Percentiles rank a stretch among this genome's conserved stretches.
phyloP scores from a whole-genome alignment of 106 monocot species.

The Hemerocallis citrina region DNA sequence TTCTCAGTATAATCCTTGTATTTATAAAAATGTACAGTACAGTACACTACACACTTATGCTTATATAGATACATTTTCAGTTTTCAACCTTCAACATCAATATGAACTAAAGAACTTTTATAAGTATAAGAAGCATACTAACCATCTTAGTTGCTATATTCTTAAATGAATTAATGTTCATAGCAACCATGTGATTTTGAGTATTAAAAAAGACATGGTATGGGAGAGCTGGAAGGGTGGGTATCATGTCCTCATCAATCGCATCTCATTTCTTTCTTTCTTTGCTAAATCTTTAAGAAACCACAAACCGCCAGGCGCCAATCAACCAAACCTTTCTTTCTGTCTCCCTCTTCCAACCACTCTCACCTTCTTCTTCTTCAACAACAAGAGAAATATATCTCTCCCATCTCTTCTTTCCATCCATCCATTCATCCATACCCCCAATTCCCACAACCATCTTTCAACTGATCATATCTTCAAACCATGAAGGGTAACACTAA shows the following conservation, averaged over 20 bases:
- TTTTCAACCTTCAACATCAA: no score
- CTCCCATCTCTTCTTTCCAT: no score
- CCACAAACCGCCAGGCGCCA: slow-evolving; percentile 2
- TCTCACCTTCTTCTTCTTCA: slow-evolving; percentile 16
- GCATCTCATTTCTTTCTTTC: background rate
- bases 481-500: slow-evolving; percentile 37
- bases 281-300: slow-evolving; percentile 33
- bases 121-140: no score
- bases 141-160: no score
- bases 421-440: background rate
- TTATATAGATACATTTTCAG: no score
- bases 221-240: no score
- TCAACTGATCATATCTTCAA: no score
- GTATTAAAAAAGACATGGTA: background rate
- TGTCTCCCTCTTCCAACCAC: slow-evolving; percentile 4
- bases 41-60: no score
- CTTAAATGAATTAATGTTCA: no score
- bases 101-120: no score
- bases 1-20: no score
- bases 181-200: slow-evolving; percentile 10
- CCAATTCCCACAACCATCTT: background rate
- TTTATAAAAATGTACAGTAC: no score
- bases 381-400: slow-evolving; percentile 5
- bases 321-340: slow-evolving; percentile 1
- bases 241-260: slow-evolving; percentile 15